Conservation (phyloP, 768 basidiomycete species). For the Mycena filopes region DNA sequence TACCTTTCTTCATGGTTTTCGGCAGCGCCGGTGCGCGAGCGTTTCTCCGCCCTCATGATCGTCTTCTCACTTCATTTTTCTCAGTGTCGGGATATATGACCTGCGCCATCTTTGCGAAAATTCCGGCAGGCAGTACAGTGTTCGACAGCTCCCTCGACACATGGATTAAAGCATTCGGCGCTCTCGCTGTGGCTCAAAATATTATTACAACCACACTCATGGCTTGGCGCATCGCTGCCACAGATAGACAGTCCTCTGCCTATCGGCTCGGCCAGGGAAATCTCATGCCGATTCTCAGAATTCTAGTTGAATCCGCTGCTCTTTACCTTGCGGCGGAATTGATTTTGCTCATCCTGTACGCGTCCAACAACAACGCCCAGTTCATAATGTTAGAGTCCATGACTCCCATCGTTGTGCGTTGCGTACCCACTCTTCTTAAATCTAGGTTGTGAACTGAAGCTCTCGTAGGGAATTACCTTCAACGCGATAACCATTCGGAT, state of each 20-base stretch:
- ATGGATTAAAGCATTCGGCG: constrained; percentile 36
- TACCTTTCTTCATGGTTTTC: constrained; percentile 32
- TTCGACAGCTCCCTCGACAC: constrained; percentile 32
- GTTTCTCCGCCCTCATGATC: no score
- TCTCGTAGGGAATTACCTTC: constrained; percentile 35
- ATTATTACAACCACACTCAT: constrained; percentile 37
- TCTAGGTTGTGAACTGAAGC: background rate
- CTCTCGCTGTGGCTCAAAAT: constrained; percentile 37
- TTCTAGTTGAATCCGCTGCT: constrained; percentile 37
- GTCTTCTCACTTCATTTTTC: no score
- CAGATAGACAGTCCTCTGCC: constrained; percentile 18
- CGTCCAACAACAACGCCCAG: constrained; percentile 33
- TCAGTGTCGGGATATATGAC: constrained; percentile 32
- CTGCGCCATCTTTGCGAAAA: constrained; percentile 27
- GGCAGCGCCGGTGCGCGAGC: constrained; percentile 22
- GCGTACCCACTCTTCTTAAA: background rate
- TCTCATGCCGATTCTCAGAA: constrained; percentile 32
- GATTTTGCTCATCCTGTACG: constrained; percentile 33
- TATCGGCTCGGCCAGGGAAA: constrained; percentile 21
- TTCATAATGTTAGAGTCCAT: constrained; percentile 32
- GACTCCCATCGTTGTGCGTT: constrained; percentile 30
- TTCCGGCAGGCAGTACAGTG: constrained; percentile 16
- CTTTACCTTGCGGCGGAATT: constrained; percentile 29
- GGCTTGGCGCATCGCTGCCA: constrained; percentile 36
- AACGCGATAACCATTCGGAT: constrained; percentile 39